A percentile compares a stretch with the other conserved stretches of the same genome.
These are phyloP conservation scores for Globisporangium nunn DNA, from an alignment of 352 stramenopile species.

Conservation along the genomic window DNA sequence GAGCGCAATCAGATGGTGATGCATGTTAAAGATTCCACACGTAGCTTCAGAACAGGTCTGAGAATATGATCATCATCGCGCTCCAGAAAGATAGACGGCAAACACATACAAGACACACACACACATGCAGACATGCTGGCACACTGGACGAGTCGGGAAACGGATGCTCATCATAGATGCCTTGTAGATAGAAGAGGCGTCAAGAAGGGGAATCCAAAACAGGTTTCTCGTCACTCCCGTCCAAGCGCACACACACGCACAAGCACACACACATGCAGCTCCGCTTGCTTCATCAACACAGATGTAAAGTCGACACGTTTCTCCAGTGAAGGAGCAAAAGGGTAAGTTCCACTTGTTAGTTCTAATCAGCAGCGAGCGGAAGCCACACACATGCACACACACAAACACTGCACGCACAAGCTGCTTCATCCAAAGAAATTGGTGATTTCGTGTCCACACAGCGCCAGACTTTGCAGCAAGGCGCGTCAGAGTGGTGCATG, in stretches of 20 bases:
- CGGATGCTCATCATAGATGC: slow-evolving; percentile 75
- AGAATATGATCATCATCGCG: slow-evolving; percentile 81
- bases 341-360: slow-evolving; percentile 69
- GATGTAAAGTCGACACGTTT: slow-evolving; percentile 83
- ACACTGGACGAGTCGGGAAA: slow-evolving; percentile 18
- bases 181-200: slow-evolving; percentile 50
- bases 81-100: slow-evolving; percentile 6
- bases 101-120: not conserved
- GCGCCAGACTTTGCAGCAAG: slow-evolving; percentile 17
- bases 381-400: not conserved
- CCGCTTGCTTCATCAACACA: slow-evolving; percentile 86
- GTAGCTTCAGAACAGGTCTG: slow-evolving; percentile 86
- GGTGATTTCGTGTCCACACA: slow-evolving; percentile 67
- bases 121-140: not conserved
- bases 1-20: slow-evolving; percentile 81
- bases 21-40: slow-evolving; percentile 84
- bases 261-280: slow-evolving; percentile 16
- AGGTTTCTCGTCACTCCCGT: slow-evolving; percentile 62
- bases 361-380: slow-evolving; percentile 50
- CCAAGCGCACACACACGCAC: slow-evolving; percentile 5
- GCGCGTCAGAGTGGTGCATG: slow-evolving; percentile 84
- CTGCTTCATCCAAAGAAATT: slow-evolving; percentile 61
- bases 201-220: slow-evolving; percentile 87
- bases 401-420: slow-evolving; percentile 5
- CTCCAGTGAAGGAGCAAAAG: slow-evolving; percentile 69